phyloP scores from a whole-genome alignment of 441 rosid species.

The Erysimum pusillum region DNA sequence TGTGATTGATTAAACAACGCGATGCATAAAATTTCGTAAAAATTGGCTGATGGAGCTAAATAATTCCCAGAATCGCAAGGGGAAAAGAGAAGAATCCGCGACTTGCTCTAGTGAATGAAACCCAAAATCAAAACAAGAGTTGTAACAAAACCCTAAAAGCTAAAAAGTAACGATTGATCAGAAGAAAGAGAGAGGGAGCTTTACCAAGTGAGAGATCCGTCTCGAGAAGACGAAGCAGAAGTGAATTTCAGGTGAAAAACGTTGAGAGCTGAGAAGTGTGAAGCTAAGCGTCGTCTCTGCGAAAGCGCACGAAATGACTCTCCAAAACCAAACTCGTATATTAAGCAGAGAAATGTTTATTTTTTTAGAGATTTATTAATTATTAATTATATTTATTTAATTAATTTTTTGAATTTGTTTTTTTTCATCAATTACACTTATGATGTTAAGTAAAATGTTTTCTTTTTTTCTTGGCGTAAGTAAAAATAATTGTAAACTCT shows the following conservation, averaged over 20 bases:
- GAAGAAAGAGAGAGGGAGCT: constrained; percentile 1
- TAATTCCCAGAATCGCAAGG: not conserved
- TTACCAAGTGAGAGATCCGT: constrained; percentile 40
- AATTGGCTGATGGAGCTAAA: not conserved
- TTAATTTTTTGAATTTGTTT: too few relatives aligned
- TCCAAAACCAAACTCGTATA: too few relatives aligned
- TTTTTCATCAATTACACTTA: too few relatives aligned
- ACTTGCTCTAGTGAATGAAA: not conserved
- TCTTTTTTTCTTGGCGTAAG: too few relatives aligned
- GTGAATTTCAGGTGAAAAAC: constrained; percentile 21
- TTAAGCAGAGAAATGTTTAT: too few relatives aligned
- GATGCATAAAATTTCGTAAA: not conserved
- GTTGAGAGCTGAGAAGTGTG: constrained; percentile 41
- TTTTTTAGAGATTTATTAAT: too few relatives aligned
- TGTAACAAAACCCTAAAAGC: constrained; percentile 41
- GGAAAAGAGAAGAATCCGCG: not conserved
- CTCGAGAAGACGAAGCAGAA: not conserved
- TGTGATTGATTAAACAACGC: not conserved
- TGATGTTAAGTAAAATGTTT: too few relatives aligned
- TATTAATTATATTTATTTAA: too few relatives aligned
- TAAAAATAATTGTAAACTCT: too few relatives aligned
- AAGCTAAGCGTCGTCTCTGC: constrained; percentile 37
- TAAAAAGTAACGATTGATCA: constrained; percentile 27
- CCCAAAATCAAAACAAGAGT: constrained; percentile 2
- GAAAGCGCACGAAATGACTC: constrained; percentile 10